Base-by-base conservation (phyloP, 306 rosid species). In the Quercus glauca region DNA sequence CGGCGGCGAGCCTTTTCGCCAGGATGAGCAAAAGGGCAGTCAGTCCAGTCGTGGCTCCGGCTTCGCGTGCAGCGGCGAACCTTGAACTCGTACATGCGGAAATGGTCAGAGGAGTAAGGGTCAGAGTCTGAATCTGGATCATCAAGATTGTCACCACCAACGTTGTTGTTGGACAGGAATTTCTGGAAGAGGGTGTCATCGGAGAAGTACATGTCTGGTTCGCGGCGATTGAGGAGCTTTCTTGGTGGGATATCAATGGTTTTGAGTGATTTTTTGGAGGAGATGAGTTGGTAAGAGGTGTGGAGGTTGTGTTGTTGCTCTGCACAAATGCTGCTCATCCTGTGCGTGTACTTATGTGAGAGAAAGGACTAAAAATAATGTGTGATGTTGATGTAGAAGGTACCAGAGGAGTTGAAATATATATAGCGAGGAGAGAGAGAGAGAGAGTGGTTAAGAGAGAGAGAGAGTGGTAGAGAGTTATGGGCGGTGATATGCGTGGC, bases 21-120 rank as follows among this genome's bases (percentile, higher is more conserved):
- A 0, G 94, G 96, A 9, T 95, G 99, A 1, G 92, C 91, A 1
- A 91, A 95, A 2, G 99, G 97, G 52, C 99, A 95, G 81, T 95
- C 96, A 1, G 99, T 95, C 99, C 99, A 95, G 82, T 95, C 99
- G 59, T 95, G 99, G 83, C 98, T 95, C 43, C 99, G 91, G 85
- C 92, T 89, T 5, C 99, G 94, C 2, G 89, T 90, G 79, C 99
- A 95, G 3, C 90, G 86, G 17, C 98, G 90, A 60, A 95, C 87
- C 87, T 95, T 95, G 83, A 92, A 95, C 87, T 95, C 99, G 37
- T 80, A 95, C 94, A 95, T 95, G 4, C 97, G 89, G 82, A 95
- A 95, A 43, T 88, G 85, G 18, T 95, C 99, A 2, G 97, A 89
- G 43, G 97, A 81, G 70, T 89, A 92, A 0, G 93, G 97, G 69